Evolutionary conservation across 352 stramenopile species (phyloP).

Genomic region (Phytophthora cactorum): DNA sequence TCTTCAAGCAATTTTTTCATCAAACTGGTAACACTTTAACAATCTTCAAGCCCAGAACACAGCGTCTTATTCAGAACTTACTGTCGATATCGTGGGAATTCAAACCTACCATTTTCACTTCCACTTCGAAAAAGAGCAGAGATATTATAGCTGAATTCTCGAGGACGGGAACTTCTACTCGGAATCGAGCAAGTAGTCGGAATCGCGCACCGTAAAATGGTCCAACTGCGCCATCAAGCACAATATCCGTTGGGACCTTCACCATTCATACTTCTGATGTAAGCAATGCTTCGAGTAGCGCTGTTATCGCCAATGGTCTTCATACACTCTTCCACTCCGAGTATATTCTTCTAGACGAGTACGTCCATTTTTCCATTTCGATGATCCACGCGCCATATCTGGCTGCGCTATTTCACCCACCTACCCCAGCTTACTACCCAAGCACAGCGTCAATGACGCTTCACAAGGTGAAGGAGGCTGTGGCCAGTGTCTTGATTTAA

Average conservation of each 20-base stretch:
- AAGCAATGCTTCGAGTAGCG: background rate
- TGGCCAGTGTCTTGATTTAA: conserved; percentile 23
- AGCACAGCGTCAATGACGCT: conserved; percentile 16
- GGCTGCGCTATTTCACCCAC: conserved; percentile 22
- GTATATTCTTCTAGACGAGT: conserved; percentile 17
- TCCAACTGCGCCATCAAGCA: background rate
- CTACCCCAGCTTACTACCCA: conserved; percentile 32
- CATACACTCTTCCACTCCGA: conserved; percentile 12
- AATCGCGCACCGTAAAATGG: background rate
- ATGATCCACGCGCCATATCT: conserved; percentile 30
- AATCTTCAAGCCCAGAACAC: background rate
- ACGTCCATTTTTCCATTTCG: conserved; percentile 10
- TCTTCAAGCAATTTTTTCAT: conserved; percentile 13
- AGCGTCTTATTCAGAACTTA: conserved; percentile 7
- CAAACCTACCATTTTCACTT: background rate
- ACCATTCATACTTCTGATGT: background rate
- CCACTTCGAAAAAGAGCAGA: background rate
- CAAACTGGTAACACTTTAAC: background rate
- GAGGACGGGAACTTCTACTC: background rate
- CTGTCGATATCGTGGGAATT: background rate
- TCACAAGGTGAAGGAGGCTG: conserved; percentile 3
- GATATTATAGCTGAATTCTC: background rate
- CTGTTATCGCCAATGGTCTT: conserved; percentile 6
- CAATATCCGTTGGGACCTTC: background rate
- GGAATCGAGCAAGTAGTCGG: no score